Base-by-base conservation (phyloP, 169 alveolate species). In the Eimeria necatrix region DNA sequence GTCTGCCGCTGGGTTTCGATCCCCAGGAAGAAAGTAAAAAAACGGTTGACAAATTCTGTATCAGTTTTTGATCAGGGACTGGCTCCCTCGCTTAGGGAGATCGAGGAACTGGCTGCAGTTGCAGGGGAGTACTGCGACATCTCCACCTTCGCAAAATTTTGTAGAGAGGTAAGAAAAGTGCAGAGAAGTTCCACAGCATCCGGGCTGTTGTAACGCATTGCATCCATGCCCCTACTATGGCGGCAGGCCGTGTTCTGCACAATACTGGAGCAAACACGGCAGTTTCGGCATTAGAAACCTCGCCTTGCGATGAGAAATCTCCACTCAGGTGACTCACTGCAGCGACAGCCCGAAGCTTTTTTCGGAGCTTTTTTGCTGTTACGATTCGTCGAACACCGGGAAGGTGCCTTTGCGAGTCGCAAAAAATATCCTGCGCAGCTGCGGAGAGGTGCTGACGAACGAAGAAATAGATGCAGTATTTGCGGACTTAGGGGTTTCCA, bases 61-160 rank as follows among this genome's bases (percentile, higher is more conserved):
- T 61, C 22, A 8, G 20, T 56, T 51, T 56, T 83, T 26, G 56
- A 12, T 85, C 81, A 85, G 93, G 93, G 93, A 22, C 26, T 85
- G 60, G 93, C 93, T 20, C 93, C 93, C 18, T 85, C 93, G 49
- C 93, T 85, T 41, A 49, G 52, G 59, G 93, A 85, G 60, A 60
- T 59, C 49, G 68, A 60, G 81, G 93, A 85, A 59, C 93, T 85
- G 73, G 60, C 59, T 9, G 80, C 59, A 41, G 83, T 85, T 9
- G 93, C 80, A 10, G 93, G 93, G 49, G 81, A 85, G 61, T 85
- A 85, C 70, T 85, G 93, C 18, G 93, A 85, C 61, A 60, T 85
- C 64, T 46, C 93, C 60, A 85, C 93, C 32, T 85, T 85, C 73
- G 93, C 93, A 32, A 85, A 52, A 6, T 85, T 85, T 20, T 85